Evolutionary conservation across 2,329 filamentous ascomycete species (phyloP), one percentile per base, ranked within the genome.

Genomic region (Ophidiomyces ophidiicola): DNA sequence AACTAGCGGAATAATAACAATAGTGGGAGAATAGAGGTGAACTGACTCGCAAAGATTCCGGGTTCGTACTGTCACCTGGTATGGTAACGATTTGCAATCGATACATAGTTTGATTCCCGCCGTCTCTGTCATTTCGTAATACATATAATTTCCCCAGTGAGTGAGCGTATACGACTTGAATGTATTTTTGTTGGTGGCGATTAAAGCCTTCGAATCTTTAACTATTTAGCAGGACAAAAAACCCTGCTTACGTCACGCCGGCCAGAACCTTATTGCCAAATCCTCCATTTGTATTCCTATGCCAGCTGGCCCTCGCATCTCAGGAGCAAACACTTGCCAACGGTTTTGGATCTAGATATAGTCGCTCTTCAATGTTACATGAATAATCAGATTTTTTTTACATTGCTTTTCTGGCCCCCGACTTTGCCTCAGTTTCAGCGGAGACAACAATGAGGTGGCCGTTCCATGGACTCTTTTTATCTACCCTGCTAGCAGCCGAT

Each of bases 371-470:
- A n/a, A n/a, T n/a, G n/a, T n/a, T n/a, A n/a, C n/a, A n/a, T n/a
- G n/a, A n/a, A n/a, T n/a, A n/a, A n/a, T 25, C 11, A 5, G 4
- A n/a, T 32, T 26, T 25, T 20, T 29, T 17, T 36, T n/a, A 18
- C 14, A 21, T n/a, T 30, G 19, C 32, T 8, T 18, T 18, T 30
- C 19, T 12, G 8, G 14, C 26, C 14, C n/a, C 29, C 5, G 31
- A 17, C 17, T 12, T 23, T 20, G 8, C 11, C 29, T 32, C 15
- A 5, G 29, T n/a, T n/a, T n/a, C n/a, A 17, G 28, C 29, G 28
- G 36, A 19, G 10, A 26, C 18, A 39, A 55, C 42, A 43, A 64
- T 64, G 61, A 62, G 60, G 51, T 54, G 56, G 52, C 61, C 55
- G 54, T 50, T 60, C 44, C 51, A 53, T 44, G 51, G 56, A 20